These are phyloP conservation scores for Fusarium secorum DNA, from an alignment of 2,329 filamentous ascomycete species.

Conservation along the genomic window DNA sequence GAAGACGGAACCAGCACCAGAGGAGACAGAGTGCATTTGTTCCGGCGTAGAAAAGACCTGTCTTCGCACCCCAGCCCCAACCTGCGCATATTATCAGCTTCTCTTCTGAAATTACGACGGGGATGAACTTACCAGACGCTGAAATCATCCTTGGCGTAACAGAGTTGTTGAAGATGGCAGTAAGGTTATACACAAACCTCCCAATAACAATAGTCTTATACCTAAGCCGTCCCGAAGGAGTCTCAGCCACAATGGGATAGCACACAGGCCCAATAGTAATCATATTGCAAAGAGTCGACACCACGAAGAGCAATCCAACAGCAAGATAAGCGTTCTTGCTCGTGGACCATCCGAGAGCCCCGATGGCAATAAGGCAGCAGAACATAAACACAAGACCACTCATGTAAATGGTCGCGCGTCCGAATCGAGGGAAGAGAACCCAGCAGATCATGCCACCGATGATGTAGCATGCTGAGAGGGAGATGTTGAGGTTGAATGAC, in stretches of 20 bases:
- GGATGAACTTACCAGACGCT: background rate
- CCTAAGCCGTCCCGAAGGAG: slow-evolving; percentile 53
- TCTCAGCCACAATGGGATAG: slow-evolving; percentile 51
- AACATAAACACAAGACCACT: slow-evolving; percentile 51
- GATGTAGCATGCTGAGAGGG: slow-evolving; percentile 51
- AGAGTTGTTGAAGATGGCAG: slow-evolving; percentile 51
- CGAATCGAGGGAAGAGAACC: slow-evolving; percentile 51
- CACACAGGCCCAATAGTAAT: slow-evolving; percentile 48
- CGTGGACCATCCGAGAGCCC: slow-evolving; percentile 12
- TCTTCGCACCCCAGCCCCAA: slow-evolving; percentile 48
- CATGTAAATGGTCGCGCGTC: slow-evolving; percentile 53
- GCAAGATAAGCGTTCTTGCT: slow-evolving; percentile 13
- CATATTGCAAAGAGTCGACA: slow-evolving; percentile 46
- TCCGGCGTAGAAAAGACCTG: slow-evolving; percentile 47
- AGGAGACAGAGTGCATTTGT: slow-evolving; percentile 48
- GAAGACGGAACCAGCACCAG: slow-evolving; percentile 45
- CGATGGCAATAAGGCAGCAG: slow-evolving; percentile 43
- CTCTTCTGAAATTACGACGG: fast-evolving
- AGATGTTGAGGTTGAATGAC: slow-evolving; percentile 51
- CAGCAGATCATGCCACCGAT: slow-evolving; percentile 51
- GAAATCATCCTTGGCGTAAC: slow-evolving; percentile 47
- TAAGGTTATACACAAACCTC: slow-evolving; percentile 53
- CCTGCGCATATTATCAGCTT: fast-evolving
- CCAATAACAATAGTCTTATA: slow-evolving; percentile 57
- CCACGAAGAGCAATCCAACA: slow-evolving; percentile 39